Evolutionary conservation across 805 yeast genomes (phyloP).

Genomic region (Candida pini): DNA sequence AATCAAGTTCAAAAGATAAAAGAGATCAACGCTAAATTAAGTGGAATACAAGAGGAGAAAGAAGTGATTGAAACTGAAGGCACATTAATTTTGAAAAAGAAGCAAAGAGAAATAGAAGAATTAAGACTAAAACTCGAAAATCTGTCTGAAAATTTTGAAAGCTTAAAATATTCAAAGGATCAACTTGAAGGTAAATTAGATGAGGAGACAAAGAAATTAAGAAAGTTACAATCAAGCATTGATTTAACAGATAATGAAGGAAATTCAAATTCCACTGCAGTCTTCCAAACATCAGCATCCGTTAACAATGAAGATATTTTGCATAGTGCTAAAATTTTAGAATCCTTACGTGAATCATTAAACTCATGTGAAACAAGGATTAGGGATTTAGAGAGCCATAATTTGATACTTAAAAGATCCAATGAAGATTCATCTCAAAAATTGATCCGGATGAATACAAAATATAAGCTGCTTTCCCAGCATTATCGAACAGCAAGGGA

Average conservation of each 20-base stretch:
- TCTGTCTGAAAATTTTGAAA: conserved; percentile 18
- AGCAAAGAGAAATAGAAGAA: conserved; percentile 65
- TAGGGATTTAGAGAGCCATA: conserved; percentile 51
- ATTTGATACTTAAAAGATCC: conserved; percentile 47
- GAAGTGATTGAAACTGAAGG: conserved; percentile 51
- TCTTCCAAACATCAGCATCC: not conserved
- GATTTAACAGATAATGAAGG: not conserved
- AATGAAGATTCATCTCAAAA: conserved; percentile 67
- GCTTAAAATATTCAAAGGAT: conserved; percentile 6
- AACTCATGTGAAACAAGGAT: conserved; percentile 43
- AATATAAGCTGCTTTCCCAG: conserved; percentile 57
- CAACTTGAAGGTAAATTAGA: conserved; percentile 5
- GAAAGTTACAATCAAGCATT: not conserved
- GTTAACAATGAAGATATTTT: not conserved
- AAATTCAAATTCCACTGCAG: not conserved
- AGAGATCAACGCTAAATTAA: conserved; percentile 51
- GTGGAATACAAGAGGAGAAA: conserved; percentile 53
- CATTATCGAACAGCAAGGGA: conserved; percentile 41
- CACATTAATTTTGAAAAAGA: conserved; percentile 43
- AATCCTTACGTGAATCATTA: conserved; percentile 49
- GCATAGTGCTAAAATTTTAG: conserved; percentile 19
- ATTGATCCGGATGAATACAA: conserved; percentile 62
- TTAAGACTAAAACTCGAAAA: conserved; percentile 40
- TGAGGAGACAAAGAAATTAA: conserved; percentile 2
- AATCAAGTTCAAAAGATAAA: conserved; percentile 42